phyloP scores from a whole-genome alignment of 2,329 filamentous ascomycete genomes.

The Arthrobotrys pseudoclavata region DNA sequence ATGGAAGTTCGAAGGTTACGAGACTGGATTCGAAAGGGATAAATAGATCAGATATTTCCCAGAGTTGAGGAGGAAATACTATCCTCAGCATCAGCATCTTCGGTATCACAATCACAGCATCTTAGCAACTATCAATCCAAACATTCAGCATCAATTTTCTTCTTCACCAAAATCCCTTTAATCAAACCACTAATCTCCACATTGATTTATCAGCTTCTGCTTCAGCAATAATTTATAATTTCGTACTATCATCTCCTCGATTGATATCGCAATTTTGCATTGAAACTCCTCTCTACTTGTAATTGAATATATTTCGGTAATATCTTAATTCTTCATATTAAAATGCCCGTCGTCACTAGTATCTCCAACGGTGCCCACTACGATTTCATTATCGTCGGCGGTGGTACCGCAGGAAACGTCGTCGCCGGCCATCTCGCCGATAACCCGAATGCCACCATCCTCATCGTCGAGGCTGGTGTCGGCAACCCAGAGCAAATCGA shows the following conservation, averaged over 20 bases:
- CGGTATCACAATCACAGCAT: neutral
- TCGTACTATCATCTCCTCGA: neutral
- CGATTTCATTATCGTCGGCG: slow-evolving; percentile 67
- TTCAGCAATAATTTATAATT: neutral
- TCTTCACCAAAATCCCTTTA: neutral
- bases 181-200: neutral
- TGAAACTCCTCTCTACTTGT: neutral
- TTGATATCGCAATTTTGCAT: neutral
- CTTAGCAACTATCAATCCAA: neutral
- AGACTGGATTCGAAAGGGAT: too few species aligned
- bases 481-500: slow-evolving; percentile 70
- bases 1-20: neutral
- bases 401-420: slow-evolving; percentile 65
- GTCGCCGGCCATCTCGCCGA: slow-evolving; percentile 65
- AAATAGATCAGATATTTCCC: slow-evolving; percentile 37
- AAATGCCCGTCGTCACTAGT: slow-evolving; percentile 65
- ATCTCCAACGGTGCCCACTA: slow-evolving; percentile 65
- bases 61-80: neutral
- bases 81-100: slow-evolving; percentile 38
- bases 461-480: slow-evolving; percentile 65
- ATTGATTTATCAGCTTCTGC: neutral
- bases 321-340: slow-evolving; percentile 64
- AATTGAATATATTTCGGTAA: slow-evolving; percentile 65
- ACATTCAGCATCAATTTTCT: neutral
- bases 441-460: slow-evolving; percentile 54